Conservation (phyloP, 2,329 filamentous ascomycete species). For the Cordyceps cicadae region DNA sequence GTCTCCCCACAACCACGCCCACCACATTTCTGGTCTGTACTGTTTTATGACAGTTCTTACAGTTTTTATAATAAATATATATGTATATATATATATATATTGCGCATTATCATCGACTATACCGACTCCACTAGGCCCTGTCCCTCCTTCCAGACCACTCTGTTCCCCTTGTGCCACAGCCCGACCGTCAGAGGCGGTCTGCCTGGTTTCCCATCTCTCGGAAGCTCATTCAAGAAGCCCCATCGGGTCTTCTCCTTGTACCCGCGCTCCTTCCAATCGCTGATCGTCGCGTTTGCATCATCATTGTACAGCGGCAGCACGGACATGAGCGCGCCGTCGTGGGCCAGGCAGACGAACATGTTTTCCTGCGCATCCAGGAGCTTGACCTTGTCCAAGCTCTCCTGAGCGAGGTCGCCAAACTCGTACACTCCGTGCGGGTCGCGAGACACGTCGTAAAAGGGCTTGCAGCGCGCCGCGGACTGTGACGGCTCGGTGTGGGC, state of each 20-base stretch:
- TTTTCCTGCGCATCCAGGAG: constrained; percentile 6
- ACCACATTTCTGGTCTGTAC: too few species aligned
- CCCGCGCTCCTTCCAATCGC: constrained; percentile 1
- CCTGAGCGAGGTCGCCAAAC: constrained; percentile 1
- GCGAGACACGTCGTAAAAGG: constrained; percentile 6
- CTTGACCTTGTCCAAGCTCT: constrained; percentile 10
- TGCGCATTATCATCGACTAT: too few species aligned
- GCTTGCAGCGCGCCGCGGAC: background rate
- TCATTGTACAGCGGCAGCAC: constrained; percentile 5
- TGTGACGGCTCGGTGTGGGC: background rate
- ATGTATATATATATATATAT: too few species aligned
- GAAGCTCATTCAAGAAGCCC: constrained; percentile 9
- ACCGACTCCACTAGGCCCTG: background rate
- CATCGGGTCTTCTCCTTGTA: constrained; percentile 7
- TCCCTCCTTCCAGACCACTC: background rate
- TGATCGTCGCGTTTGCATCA: background rate
- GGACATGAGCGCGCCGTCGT: constrained; percentile 1
- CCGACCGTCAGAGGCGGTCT: background rate
- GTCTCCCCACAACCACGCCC: too few species aligned
- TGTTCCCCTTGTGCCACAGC: background rate
- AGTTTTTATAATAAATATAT: too few species aligned
- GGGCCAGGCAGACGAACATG: constrained; percentile 7
- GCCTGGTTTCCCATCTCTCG: background rate
- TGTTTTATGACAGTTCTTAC: too few species aligned
- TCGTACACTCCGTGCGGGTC: background rate